A percentile compares a stretch with the other conserved stretches of the same genome.
These are phyloP conservation scores for Mycena polygramma DNA, from an alignment of 768 basidiomycete genomes.

Conservation along the genomic window DNA sequence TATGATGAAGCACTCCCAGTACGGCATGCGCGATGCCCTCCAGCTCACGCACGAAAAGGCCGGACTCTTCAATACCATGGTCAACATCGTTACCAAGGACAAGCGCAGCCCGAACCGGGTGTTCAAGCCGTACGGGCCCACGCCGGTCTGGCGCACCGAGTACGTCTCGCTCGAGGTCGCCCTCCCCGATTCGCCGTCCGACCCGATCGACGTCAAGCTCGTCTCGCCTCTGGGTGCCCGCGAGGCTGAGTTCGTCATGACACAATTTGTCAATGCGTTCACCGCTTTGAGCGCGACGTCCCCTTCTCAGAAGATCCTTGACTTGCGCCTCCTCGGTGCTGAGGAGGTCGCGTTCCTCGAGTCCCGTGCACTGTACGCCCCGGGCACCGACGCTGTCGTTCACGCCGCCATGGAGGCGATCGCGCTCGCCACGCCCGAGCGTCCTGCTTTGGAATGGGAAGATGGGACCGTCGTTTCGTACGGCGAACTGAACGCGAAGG, in stretches of 20 bases:
- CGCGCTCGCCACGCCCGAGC: not conserved
- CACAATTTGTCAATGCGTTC: constrained; percentile 4
- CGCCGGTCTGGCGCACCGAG: constrained; percentile 3
- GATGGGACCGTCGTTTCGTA: constrained; percentile 5
- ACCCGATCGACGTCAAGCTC: not conserved
- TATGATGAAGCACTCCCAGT: not conserved
- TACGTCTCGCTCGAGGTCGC: constrained; percentile 1
- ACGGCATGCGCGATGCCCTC: constrained; percentile 7
- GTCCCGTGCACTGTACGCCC: not conserved
- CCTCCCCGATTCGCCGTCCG: not conserved
- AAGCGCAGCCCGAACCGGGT: not conserved
- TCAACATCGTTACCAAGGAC: constrained; percentile 3
- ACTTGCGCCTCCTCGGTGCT: not conserved
- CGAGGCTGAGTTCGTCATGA: not conserved
- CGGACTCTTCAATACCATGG: constrained; percentile 1
- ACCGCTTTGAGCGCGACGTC: not conserved
- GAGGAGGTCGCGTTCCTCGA: not conserved
- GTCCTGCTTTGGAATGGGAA: not conserved
- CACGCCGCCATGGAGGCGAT: constrained; percentile 1
- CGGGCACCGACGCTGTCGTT: not conserved
- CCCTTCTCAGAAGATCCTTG: not conserved
- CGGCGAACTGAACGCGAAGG: constrained; percentile 1
- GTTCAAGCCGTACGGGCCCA: not conserved
- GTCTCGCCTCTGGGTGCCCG: not conserved
- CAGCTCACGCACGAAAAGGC: not conserved